These are phyloP conservation scores for Verticillium tricorpus DNA, from an alignment of 2,329 filamentous ascomycete species.

Conservation along the genomic window DNA sequence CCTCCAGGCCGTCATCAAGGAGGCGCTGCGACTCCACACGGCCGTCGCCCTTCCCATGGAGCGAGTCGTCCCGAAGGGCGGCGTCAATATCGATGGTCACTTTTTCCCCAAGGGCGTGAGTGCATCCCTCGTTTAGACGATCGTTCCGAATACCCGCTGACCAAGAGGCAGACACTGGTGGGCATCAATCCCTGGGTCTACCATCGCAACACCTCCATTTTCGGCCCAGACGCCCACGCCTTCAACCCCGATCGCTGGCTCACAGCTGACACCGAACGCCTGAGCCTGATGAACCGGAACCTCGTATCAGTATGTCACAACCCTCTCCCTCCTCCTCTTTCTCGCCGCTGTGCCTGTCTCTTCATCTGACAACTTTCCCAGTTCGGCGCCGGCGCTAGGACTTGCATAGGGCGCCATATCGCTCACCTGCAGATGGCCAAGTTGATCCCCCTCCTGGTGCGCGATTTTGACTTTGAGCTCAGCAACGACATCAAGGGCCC, in stretches of 20 bases:
- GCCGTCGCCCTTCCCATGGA: slow-evolving; percentile 42
- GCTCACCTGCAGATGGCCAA: slow-evolving; percentile 39
- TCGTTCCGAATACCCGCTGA: slow-evolving; percentile 28
- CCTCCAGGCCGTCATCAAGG: slow-evolving; percentile 48
- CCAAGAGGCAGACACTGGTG: slow-evolving; percentile 23
- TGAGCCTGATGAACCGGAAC: slow-evolving; percentile 10
- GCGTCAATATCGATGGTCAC: slow-evolving; percentile 28
- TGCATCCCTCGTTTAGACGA: background rate
- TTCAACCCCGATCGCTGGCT: slow-evolving; percentile 48
- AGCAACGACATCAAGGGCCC: background rate
- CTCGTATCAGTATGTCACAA: slow-evolving; percentile 3
- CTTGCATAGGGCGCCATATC: slow-evolving; percentile 35
- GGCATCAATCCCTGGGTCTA: slow-evolving; percentile 35
- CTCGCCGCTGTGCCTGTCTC: background rate
- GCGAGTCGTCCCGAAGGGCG: slow-evolving; percentile 39
- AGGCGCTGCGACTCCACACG: slow-evolving; percentile 47
- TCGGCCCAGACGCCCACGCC: slow-evolving; percentile 37
- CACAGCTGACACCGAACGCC: slow-evolving; percentile 16
- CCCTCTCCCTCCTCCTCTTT: background rate
- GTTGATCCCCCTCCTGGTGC: slow-evolving; percentile 31
- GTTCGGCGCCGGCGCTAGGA: slow-evolving; percentile 47
- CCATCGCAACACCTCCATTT: slow-evolving; percentile 32
- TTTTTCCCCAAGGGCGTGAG: slow-evolving; percentile 28
- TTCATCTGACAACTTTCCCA: slow-evolving; percentile 16
- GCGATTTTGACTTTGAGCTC: slow-evolving; percentile 27